Evolutionary conservation across 139 green algal species (phyloP), one percentile per base, ranked within the genome.

Genomic region (Chlorella sp.): DNA sequence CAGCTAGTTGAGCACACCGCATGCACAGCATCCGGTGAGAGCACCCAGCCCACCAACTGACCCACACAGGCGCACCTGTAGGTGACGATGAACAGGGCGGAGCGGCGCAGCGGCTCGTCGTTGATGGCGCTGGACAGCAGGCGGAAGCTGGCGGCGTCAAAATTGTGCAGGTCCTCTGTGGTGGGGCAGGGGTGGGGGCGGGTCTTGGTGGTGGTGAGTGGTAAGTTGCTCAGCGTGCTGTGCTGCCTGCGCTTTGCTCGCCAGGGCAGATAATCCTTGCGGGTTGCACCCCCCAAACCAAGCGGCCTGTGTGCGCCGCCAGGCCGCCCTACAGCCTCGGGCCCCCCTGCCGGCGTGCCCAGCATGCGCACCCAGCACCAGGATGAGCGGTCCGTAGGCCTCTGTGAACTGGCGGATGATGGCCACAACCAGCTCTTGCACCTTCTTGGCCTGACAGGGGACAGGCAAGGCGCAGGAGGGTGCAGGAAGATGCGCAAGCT

Each of bases 101-200:
- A 62, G 8, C 80, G 46, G 20, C 67, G 65, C 73, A 94, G 86
- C 41, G 88, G 81, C 76, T 92, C 83, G 3, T 84, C 86, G 7
- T 84, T 74, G 28, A 68, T 40, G 14, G 88, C 85, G n/a, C n/a
- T 51, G 73, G 44, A 58, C 26, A 95, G 76, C 85, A 95, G 86
- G 67, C 90, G 83, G 90, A 91, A 95, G 48, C 86, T 92, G 84
- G 88, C 88, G 19, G 87, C 92, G 82, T 96, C 93, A 82, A 94
- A 94, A 62, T 92, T 82, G 62, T 96, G 92, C 75, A 96, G 80
- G 87, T 96, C 93, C 87, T 95, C 91, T 82, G 76, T 48, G 36
- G 26, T 32, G 73, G 43, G 34, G 34, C 30, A 69, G 26, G 28
- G 19, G 19, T n/a, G 5, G 9, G 56, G 22, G 13, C 56, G 30